Base-by-base conservation (phyloP, 495 filamentous ascomycete species). In the Friedmanniomyces simplex region DNA sequence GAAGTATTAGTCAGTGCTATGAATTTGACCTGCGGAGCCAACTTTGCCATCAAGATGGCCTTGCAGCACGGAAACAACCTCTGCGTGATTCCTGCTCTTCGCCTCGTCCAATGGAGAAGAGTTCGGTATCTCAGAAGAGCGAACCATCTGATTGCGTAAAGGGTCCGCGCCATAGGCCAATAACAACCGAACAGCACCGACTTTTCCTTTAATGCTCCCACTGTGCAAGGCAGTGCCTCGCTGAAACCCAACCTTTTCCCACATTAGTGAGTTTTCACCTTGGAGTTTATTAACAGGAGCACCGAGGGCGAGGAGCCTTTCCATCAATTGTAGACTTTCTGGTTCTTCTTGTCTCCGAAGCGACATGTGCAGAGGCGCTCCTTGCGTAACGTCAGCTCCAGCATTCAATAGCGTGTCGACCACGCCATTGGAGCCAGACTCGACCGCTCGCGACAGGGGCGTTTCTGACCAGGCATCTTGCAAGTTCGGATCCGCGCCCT, bases 391-490 rank as follows among this genome's bases (percentile, higher is more conserved):
- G 46, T 49, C 46, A 16, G 46, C 46, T 24, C 46, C 46, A 49
- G 20, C 46, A 49, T 28, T 25, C 24, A 49, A 26, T 3, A 49
- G 46, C 2, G 4, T 4, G 6, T 25, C 20, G 13, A 49, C 8
- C 25, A 49, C 46, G 24, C 20, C 7, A 5, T 4, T 3, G 2
- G 18, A 49, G 2, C 46, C 25, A 5, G 3, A 26, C 16, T 49
- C 46, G 25, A 49, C 25, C 22, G 46, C 46, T 4, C 20, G 46
- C 24, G 46, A 49, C 18, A 49, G 20, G 25, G 46, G 21, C 20
- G 46, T 49, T 16, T 49, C 46, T 5, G 46, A 49, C 46, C 46
- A 49, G 16, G 46, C 46, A 16, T 49, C 46, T 49, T 49, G 46
- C 4, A 24, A 7, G 20, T 49, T 49, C 22, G 25, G 7, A 7